A percentile compares a stretch with the other conserved stretches of the same genome.
Conservation (phyloP, 257 asterid species). For the Solanum etuberosum region DNA sequence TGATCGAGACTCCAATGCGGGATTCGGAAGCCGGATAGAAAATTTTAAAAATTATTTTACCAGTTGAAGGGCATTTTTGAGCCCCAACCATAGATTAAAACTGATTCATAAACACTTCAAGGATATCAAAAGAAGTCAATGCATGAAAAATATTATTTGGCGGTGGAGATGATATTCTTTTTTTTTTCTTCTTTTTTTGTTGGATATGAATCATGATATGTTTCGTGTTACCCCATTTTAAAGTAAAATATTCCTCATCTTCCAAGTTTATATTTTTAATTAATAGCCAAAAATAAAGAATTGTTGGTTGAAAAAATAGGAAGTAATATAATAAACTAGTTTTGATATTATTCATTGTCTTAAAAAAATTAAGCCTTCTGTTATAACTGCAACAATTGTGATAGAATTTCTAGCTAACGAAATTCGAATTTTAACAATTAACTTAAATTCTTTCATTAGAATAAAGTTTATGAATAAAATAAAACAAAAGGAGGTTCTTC, state of each 20-base stretch:
- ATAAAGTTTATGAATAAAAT: too few relatives aligned
- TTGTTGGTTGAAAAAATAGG: background rate
- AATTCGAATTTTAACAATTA: too few relatives aligned
- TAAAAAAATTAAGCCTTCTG: background rate
- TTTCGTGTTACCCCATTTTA: background rate
- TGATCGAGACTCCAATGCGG: rapidly evolving
- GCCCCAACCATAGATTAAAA: background rate
- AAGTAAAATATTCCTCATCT: background rate
- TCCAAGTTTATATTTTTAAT: background rate
- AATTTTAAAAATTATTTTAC: too few relatives aligned
- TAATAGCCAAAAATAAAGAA: background rate
- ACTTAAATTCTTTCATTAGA: too few relatives aligned
- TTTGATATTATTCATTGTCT: background rate
- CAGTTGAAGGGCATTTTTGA: background rate
- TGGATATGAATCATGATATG: background rate
- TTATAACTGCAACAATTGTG: too few relatives aligned
- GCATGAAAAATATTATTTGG: background rate
- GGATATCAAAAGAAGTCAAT: background rate
- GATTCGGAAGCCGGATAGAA: rapidly evolving
- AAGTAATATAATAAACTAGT: background rate
- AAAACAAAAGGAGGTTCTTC: background rate
- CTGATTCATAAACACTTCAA: too few relatives aligned
- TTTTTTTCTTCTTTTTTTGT: too few relatives aligned
- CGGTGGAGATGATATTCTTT: background rate
- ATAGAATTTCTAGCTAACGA: too few relatives aligned